Conservation (phyloP, 1,284 basidiomycete genomes). For the Cryptococcus sp. region DNA sequence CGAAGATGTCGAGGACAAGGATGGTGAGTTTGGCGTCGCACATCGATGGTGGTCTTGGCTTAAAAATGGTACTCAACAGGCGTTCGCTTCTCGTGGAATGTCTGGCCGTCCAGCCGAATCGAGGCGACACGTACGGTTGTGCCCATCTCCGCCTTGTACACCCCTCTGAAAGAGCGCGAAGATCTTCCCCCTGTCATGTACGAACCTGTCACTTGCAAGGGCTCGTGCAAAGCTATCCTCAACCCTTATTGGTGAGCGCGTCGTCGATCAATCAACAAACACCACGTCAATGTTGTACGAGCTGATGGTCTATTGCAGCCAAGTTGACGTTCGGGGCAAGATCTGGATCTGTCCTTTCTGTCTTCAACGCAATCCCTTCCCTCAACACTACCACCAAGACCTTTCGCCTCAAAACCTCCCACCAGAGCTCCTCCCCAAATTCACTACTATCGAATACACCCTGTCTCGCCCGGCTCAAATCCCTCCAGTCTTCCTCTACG, state of each 20-base stretch:
- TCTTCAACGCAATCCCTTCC: slow-evolving; percentile 93
- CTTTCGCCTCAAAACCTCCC: slow-evolving; percentile 96
- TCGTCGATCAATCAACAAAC: neutral
- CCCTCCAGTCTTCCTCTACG: slow-evolving; percentile 94
- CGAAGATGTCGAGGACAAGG: slow-evolving; percentile 63
- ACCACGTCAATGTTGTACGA: too few species aligned
- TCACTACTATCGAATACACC: slow-evolving; percentile 99
- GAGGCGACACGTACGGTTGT: slow-evolving; percentile 98
- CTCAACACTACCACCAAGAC: slow-evolving; percentile 93
- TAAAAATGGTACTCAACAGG: slow-evolving; percentile 57
- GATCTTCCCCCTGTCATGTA: slow-evolving; percentile 96
- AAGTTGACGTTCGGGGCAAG: slow-evolving; percentile 97
- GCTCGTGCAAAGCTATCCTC: slow-evolving; percentile 92
- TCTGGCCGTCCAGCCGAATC: slow-evolving; percentile 96
- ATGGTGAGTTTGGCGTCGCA: slow-evolving; percentile 52
- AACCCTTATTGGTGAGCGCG: slow-evolving; percentile 90
- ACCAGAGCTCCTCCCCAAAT: slow-evolving; percentile 93
- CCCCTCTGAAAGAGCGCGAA: slow-evolving; percentile 90
- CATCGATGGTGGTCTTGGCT: neutral
- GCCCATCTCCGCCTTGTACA: slow-evolving; percentile 97
- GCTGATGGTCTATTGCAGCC: slow-evolving; percentile 59
- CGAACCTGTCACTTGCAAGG: slow-evolving; percentile 98
- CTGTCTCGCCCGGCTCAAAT: slow-evolving; percentile 86
- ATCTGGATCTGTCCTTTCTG: slow-evolving; percentile 99
- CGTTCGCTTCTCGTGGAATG: slow-evolving; percentile 93